phyloP scores from a whole-genome alignment of 768 basidiomycete species.

The Chalciporus sphaerocephalus region DNA sequence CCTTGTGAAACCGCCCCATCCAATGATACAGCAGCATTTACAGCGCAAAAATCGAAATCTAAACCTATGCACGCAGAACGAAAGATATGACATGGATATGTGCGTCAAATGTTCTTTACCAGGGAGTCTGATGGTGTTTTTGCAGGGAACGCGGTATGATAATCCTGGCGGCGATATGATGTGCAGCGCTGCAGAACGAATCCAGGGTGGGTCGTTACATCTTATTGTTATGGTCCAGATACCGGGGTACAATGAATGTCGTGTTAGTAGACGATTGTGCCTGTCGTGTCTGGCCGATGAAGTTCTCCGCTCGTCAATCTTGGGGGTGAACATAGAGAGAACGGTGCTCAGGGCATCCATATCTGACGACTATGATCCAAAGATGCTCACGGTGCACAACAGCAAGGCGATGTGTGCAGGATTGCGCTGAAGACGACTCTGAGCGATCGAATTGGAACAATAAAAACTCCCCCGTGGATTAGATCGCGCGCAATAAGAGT shows the following conservation, averaged over 20 bases:
- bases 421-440: too few species aligned
- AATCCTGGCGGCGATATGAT: slow-evolving; percentile 8
- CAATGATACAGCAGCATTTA: slow-evolving; percentile 23
- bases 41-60: slow-evolving; percentile 22
- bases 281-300: slow-evolving; percentile 5
- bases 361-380: neutral
- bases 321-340: slow-evolving; percentile 13
- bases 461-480: too few species aligned
- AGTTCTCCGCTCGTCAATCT: slow-evolving; percentile 4
- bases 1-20: neutral
- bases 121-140: slow-evolving; percentile 7
- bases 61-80: slow-evolving; percentile 16
- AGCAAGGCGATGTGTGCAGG: neutral
- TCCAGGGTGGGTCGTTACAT: slow-evolving; percentile 7
- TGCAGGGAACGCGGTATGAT: slow-evolving; percentile 1
- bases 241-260: slow-evolving; percentile 15
- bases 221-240: neutral
- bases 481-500: too few species aligned
- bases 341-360: slow-evolving; percentile 24
- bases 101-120: slow-evolving; percentile 3
- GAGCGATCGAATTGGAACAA: too few species aligned
- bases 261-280: neutral
- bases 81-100: too few species aligned
- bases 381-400: neutral
- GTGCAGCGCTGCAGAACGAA: slow-evolving; percentile 7